phyloP scores from a whole-genome alignment of 1,139 yeast genomes.

The Lodderomyces pseudojiufengensis region DNA sequence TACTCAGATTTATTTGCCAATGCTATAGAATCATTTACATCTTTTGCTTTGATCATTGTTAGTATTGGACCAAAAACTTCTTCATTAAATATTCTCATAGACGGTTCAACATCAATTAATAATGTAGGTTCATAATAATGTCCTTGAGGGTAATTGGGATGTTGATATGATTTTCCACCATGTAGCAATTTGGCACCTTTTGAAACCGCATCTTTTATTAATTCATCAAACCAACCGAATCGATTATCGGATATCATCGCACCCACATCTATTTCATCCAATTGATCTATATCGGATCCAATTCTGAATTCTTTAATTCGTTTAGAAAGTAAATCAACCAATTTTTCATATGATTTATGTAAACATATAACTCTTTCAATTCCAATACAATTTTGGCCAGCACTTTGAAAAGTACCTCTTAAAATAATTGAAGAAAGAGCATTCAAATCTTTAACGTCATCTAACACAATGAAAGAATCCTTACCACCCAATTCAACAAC shows the following conservation, averaged over 20 bases:
- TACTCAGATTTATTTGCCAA: conserved; percentile 84
- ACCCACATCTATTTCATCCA: conserved; percentile 90
- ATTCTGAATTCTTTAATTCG: conserved; percentile 63
- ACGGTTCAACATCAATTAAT: conserved; percentile 71
- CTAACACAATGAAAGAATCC: conserved; percentile 83
- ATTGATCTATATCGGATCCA: conserved; percentile 89
- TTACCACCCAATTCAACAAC: conserved; percentile 96
- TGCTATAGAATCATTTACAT: conserved; percentile 65
- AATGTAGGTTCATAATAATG: conserved; percentile 90
- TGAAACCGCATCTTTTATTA: conserved; percentile 68
- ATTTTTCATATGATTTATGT: conserved; percentile 58
- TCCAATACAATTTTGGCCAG: conserved; percentile 97
- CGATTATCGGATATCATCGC: conserved; percentile 84
- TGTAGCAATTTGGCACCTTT: conserved; percentile 75
- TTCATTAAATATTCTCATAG: conserved; percentile 76
- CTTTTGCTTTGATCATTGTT: conserved; percentile 68
- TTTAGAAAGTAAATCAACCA: conserved; percentile 53
- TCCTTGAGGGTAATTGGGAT: conserved; percentile 94
- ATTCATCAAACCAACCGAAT: conserved; percentile 59
- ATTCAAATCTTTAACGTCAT: conserved; percentile 55
- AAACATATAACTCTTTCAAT: conserved; percentile 87
- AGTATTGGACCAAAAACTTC: conserved; percentile 94
- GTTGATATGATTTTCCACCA: conserved; percentile 78
- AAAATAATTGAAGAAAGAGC: conserved; percentile 76
- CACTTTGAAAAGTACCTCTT: conserved; percentile 94